Percentiles rank a stretch among this genome's conserved stretches.
These are phyloP conservation scores for Camelina neglecta DNA, from an alignment of 345 rosid genomes.

Conservation along the genomic window DNA sequence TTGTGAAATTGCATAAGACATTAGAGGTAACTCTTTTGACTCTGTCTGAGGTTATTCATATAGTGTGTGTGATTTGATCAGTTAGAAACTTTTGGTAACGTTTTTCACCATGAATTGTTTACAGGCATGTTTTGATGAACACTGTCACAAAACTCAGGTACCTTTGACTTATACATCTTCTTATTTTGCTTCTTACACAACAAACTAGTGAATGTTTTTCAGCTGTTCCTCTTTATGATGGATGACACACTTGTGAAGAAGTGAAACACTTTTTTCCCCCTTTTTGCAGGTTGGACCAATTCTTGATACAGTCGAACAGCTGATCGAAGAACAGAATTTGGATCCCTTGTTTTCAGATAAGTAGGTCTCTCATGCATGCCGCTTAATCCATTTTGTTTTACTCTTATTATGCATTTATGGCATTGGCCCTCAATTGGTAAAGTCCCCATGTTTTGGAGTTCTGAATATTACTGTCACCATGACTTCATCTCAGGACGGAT, in stretches of 20 bases:
- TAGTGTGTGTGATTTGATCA: not conserved
- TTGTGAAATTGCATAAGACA: slow-evolving; percentile 65
- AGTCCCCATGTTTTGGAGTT: slow-evolving; percentile 1
- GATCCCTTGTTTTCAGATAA: slow-evolving; percentile 69
- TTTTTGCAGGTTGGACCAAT: slow-evolving; percentile 61
- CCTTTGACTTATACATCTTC: slow-evolving; percentile 2
- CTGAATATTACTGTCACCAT: slow-evolving; percentile 6
- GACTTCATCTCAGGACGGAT: slow-evolving; percentile 60
- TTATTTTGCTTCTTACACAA: slow-evolving; percentile 1
- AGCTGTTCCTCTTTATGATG: not conserved
- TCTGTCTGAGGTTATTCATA: not conserved
- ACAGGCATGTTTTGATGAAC: slow-evolving; percentile 69
- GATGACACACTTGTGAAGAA: not conserved
- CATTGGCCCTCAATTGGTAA: not conserved
- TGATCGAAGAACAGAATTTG: slow-evolving; percentile 73
- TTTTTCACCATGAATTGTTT: slow-evolving; percentile 30
- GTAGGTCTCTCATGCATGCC: slow-evolving; percentile 51
- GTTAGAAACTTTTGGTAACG: not conserved
- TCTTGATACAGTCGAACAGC: slow-evolving; percentile 72
- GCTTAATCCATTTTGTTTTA: slow-evolving; percentile 3
- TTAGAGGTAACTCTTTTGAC: slow-evolving; percentile 53
- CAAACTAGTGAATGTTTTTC: not conserved
- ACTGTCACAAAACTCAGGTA: slow-evolving; percentile 70
- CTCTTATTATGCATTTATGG: not conserved
- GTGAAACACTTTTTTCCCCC: not conserved